Evolutionary conservation across 2,329 filamentous ascomycete genomes (phyloP).

Genomic region (Tolypocladium inflatum): DNA sequence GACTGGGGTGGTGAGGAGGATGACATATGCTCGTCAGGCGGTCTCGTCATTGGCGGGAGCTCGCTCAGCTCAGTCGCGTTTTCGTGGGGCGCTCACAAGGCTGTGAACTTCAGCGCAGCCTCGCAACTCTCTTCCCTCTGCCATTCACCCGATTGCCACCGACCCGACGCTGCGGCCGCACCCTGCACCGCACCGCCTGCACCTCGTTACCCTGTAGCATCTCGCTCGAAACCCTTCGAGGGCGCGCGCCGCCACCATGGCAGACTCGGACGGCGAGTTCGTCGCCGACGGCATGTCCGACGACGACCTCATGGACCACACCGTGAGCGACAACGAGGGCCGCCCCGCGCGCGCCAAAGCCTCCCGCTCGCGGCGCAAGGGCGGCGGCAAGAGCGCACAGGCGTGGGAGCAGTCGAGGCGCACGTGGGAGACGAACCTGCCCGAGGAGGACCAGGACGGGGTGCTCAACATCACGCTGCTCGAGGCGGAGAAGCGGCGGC

Average conservation of each 20-base stretch:
- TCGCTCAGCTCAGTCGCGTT: neutral
- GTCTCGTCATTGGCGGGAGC: neutral
- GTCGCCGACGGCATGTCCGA: slow-evolving; percentile 54
- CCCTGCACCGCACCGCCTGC: neutral
- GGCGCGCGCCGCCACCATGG: slow-evolving; percentile 36
- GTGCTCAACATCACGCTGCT: slow-evolving; percentile 68
- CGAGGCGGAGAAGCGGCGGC: slow-evolving; percentile 72
- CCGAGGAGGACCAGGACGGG: slow-evolving; percentile 64
- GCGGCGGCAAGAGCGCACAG: slow-evolving; percentile 34
- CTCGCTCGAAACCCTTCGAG: neutral
- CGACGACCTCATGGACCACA: slow-evolving; percentile 49
- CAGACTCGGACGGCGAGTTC: slow-evolving; percentile 65
- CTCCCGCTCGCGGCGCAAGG: slow-evolving; percentile 18
- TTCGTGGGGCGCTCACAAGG: slow-evolving; percentile 5
- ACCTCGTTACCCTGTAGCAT: neutral
- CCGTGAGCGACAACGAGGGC: slow-evolving; percentile 28
- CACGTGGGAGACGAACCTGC: slow-evolving; percentile 62
- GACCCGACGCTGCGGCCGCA: neutral
- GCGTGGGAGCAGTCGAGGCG: slow-evolving; percentile 59
- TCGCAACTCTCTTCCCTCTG: neutral
- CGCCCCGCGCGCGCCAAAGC: neutral
- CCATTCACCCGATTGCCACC: neutral
- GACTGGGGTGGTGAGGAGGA: neutral
- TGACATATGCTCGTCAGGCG: neutral
- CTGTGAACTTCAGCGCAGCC: slow-evolving; percentile 6